These are phyloP conservation scores for Fusarium avenaceum DNA, from an alignment of 2,329 filamentous ascomycete species.

Conservation along the genomic window DNA sequence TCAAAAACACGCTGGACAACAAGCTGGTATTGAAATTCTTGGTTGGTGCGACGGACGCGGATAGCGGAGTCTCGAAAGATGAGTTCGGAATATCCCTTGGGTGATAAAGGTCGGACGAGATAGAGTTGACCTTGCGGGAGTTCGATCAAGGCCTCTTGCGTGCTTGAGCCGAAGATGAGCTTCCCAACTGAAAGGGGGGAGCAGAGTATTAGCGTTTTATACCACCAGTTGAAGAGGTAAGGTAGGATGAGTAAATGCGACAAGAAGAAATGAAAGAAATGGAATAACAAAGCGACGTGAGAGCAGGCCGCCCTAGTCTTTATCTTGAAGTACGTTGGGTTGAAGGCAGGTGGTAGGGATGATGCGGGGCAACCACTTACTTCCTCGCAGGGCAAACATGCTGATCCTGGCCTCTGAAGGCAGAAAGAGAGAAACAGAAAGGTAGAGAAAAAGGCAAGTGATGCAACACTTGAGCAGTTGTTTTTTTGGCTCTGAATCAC, in stretches of 20 bases:
- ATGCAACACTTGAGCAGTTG: conserved; percentile 6
- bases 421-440: conserved; percentile 13
- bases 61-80: conserved; percentile 98
- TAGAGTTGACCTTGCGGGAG: conserved; percentile 97
- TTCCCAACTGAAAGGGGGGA: conserved; percentile 77
- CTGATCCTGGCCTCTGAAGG: conserved; percentile 39
- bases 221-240: neutral
- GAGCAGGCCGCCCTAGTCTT: conserved; percentile 9
- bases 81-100: conserved; percentile 98
- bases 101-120: conserved; percentile 92
- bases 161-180: conserved; percentile 87
- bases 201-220: conserved; percentile 30
- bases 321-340: conserved; percentile 34
- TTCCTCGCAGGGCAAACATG: conserved; percentile 58
- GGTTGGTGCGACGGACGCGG: conserved; percentile 90
- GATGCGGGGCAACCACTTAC: conserved; percentile 50
- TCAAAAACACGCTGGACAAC: conserved; percentile 97
- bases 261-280: neutral
- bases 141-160: conserved; percentile 93
- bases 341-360: conserved; percentile 33
- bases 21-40: conserved; percentile 97
- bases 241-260: neutral
- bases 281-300: conserved; percentile 15
- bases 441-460: conserved; percentile 14
- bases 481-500: conserved; percentile 12